Evolutionary conservation across 345 rosid species (phyloP).

Genomic region (Salix exigua): DNA sequence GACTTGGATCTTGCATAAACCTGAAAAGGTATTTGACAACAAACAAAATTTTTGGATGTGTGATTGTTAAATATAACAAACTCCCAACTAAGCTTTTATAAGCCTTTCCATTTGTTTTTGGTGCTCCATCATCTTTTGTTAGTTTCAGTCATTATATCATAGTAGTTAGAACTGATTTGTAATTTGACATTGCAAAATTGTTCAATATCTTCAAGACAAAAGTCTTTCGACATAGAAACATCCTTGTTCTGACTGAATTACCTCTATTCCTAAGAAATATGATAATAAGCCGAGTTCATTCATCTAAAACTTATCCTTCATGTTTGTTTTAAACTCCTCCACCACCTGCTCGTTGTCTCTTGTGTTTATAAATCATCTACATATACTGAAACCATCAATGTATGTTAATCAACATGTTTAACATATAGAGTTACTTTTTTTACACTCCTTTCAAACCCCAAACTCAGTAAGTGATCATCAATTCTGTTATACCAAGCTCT

Average conservation of each 20-base stretch:
- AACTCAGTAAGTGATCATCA: neutral
- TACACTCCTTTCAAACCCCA: neutral
- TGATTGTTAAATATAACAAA: neutral
- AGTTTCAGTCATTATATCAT: too few relatives aligned
- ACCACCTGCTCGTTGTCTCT: too few relatives aligned
- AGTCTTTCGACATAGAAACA: neutral
- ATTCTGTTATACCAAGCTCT: neutral
- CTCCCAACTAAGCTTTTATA: neutral
- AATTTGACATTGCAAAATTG: neutral
- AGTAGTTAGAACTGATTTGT: too few relatives aligned
- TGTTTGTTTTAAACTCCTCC: too few relatives aligned
- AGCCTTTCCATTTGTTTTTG: neutral
- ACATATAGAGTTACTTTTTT: neutral
- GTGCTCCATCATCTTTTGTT: too few relatives aligned
- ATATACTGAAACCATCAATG: accelerated
- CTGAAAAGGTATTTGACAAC: neutral
- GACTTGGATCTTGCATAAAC: neutral
- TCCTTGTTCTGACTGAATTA: neutral
- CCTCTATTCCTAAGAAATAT: neutral
- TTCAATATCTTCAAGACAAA: neutral
- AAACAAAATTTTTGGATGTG: neutral
- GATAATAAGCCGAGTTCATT: too few relatives aligned
- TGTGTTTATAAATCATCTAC: neutral
- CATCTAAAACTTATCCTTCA: neutral
- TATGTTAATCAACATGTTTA: too few relatives aligned